Evolutionary conservation across 805 yeast genomes (phyloP).

Genomic region (Clavispora carvajalis): DNA sequence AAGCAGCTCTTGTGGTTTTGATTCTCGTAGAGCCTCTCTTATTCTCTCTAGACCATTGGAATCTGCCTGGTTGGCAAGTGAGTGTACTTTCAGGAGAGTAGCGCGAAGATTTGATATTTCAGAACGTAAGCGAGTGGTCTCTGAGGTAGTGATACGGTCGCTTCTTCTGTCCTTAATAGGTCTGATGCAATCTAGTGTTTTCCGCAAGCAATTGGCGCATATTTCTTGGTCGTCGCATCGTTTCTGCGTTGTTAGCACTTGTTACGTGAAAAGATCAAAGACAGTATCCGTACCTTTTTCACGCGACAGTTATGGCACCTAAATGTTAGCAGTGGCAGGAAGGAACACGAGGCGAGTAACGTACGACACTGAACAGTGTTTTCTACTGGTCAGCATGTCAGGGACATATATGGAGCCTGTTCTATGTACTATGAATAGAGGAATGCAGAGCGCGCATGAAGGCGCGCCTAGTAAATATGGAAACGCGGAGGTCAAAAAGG

Average conservation of each 20-base stretch:
- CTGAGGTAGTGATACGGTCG: conserved; percentile 5
- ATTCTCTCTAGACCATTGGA: conserved; percentile 2
- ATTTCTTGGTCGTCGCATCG: conserved; percentile 11
- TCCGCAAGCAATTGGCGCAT: conserved; percentile 8
- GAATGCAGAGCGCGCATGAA: no score
- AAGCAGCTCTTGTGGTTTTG: neutral
- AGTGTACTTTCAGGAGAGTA: neutral
- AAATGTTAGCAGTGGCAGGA: conserved; percentile 1
- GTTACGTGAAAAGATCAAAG: no score
- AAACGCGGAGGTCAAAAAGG: no score
- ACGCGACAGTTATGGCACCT: conserved; percentile 14
- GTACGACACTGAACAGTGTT: conserved; percentile 11
- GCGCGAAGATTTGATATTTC: conserved; percentile 3
- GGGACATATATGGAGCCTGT: neutral
- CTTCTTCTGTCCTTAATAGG: conserved; percentile 7
- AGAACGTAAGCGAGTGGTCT: conserved; percentile 7
- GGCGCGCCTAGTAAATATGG: no score
- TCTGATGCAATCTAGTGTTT: conserved; percentile 9
- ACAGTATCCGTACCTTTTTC: conserved; percentile 11
- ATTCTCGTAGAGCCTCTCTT: neutral
- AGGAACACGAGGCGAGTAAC: neutral
- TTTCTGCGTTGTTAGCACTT: conserved; percentile 3
- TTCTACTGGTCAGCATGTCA: neutral
- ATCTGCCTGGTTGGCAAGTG: neutral
- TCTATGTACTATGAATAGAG: neutral